Conservation (phyloP, 768 basidiomycete genomes). For the Termitomyces sp. region DNA sequence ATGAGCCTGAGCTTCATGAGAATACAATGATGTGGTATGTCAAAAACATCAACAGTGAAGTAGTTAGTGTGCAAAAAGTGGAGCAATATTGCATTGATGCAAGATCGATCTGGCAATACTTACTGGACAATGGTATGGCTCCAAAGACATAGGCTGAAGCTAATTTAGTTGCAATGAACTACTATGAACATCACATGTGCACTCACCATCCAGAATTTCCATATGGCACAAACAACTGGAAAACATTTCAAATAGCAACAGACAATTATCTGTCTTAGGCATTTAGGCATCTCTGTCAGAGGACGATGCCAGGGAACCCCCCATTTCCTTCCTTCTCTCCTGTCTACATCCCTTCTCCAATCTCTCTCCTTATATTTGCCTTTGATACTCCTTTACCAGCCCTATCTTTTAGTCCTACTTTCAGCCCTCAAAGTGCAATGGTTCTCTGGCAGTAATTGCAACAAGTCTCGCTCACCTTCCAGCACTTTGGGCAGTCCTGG, state of each 20-base stretch:
- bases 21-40: slow-evolving; percentile 7
- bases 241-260: slow-evolving; percentile 2
- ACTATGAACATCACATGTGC: slow-evolving; percentile 9
- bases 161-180: slow-evolving; percentile 1
- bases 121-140: not conserved
- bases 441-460: too few species aligned
- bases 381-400: too few species aligned
- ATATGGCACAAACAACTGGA: slow-evolving; percentile 10
- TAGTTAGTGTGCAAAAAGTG: not conserved
- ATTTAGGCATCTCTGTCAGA: not conserved
- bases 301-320: too few species aligned
- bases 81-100: not conserved
- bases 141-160: not conserved
- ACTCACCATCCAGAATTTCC: not conserved
- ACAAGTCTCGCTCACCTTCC: too few species aligned
- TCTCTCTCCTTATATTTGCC: too few species aligned
- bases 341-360: too few species aligned
- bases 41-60: not conserved
- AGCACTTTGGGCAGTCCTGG: too few species aligned
- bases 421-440: too few species aligned
- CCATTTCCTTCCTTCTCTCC: too few species aligned
- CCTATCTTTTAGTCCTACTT: too few species aligned
- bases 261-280: slow-evolving; percentile 5
- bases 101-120: not conserved
- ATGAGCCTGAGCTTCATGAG: not conserved